Percentiles rank a stretch among this genome's conserved stretches.
These are phyloP conservation scores for Diaporthe humulicola DNA, from an alignment of 2,329 filamentous ascomycete species.

Conservation along the genomic window DNA sequence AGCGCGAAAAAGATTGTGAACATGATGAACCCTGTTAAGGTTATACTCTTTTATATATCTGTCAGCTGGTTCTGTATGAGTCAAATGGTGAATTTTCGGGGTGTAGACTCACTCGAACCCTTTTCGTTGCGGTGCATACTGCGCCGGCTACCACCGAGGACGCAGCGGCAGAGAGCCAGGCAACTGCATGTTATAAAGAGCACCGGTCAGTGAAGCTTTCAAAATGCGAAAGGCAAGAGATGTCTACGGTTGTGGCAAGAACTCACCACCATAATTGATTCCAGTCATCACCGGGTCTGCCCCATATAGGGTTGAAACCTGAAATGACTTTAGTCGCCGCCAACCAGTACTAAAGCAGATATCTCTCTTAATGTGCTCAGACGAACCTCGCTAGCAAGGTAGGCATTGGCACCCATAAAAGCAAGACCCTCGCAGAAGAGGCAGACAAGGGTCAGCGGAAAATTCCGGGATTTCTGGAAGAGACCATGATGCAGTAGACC, in stretches of 20 bases:
- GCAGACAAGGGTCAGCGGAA: not conserved
- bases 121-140: conserved; percentile 15
- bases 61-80: not conserved
- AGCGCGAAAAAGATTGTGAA: conserved; percentile 8
- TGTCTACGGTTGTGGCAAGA: too few relatives aligned
- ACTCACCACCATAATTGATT: conserved; percentile 4
- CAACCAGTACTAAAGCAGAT: not conserved
- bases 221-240: not conserved
- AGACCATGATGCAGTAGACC: conserved; percentile 6
- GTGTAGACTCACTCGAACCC: conserved; percentile 1
- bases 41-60: not conserved
- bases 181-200: not conserved
- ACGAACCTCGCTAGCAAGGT: conserved; percentile 11
- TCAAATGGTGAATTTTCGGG: not conserved
- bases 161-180: not conserved
- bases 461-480: conserved; percentile 6
- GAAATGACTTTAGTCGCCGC: not conserved
- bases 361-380: too few relatives aligned
- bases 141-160: conserved; percentile 2
- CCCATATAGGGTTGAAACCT: conserved; percentile 2
- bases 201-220: not conserved
- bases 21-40: conserved; percentile 1
- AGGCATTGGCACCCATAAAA: conserved; percentile 10
- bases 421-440: conserved; percentile 18
- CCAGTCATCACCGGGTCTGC: conserved; percentile 14